Base-by-base conservation (phyloP, 306 rosid genomes). In the Vigna radiata region DNA sequence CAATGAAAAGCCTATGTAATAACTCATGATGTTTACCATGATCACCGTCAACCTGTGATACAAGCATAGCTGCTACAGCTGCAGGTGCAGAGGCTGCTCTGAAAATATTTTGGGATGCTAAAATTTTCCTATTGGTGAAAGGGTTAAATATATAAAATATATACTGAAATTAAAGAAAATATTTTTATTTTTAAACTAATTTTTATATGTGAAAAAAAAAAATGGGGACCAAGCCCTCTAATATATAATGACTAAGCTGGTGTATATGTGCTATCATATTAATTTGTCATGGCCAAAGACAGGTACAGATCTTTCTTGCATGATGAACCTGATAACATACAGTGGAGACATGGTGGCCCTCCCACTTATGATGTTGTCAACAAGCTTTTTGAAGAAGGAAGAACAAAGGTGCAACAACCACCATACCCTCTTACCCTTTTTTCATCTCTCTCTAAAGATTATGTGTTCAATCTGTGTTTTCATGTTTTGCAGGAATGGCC, bases 301-400 rank as follows among this genome's bases (percentile, higher is more conserved):
- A 89, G 85, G 81, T 91, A 89, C 55, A 86, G 97, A 31, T 84
- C 86, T 33, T 83, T 82, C 85, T 69, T 89, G 29, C 29, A 85
- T 79, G 89, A 83, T 63, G 90, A 83, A 46, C 79, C 29, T 62
- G 82, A 68, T 16, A 50, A 68, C 27, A 80, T 70, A 1, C 48
- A 75, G 0, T 91, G 97, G 97, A 91, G 92, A 79, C 88, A 85
- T 85, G 94, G 97, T 19, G 87, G 81, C n/a, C 91, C 92, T 79
- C 92, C 97, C 25, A 67, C 76, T 37, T 91, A 77, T 87, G 87
- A 82, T 14, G 4, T 0, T 66, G 94, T 88, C 10, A 89, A 91
- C 68, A 54, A 72, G 13, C 92, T 91, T 21, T 91, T 89, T 71
- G 92, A 89, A 76, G 71, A 89, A 80, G 97, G 97, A 70, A 73